phyloP scores from a whole-genome alignment of 2,329 filamentous ascomycete genomes.

The Paecilomyces sp. region DNA sequence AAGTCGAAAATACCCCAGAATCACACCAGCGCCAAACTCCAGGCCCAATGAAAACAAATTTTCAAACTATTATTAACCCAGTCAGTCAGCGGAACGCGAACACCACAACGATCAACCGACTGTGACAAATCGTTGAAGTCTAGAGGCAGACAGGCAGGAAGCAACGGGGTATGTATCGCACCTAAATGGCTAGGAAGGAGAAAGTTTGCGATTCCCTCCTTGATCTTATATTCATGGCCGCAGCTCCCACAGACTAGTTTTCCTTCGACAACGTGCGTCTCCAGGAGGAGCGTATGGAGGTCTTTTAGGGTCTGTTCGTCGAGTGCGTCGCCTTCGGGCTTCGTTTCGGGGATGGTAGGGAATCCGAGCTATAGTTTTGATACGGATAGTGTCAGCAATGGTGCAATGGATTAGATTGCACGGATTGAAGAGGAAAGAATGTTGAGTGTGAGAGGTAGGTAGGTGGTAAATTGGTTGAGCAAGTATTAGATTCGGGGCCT shows the following conservation, averaged over 20 bases:
- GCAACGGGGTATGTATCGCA: slow-evolving; percentile 9
- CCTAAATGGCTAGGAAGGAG: slow-evolving; percentile 84
- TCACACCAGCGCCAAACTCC: background rate
- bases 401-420: background rate
- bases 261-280: slow-evolving; percentile 84
- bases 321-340: slow-evolving; percentile 57
- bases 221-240: slow-evolving; percentile 87
- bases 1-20: background rate
- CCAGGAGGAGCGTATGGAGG: slow-evolving; percentile 72
- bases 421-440: background rate
- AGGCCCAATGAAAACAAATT: background rate
- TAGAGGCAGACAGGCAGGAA: no score
- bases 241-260: slow-evolving; percentile 87
- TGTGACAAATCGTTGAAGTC: background rate
- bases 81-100: background rate
- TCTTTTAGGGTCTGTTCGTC: slow-evolving; percentile 68
- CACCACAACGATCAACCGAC: background rate
- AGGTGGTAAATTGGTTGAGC: background rate
- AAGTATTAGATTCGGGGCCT: background rate
- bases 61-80: background rate
- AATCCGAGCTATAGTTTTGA: slow-evolving; percentile 61
- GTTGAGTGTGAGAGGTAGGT: background rate
- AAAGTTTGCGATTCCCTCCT: slow-evolving; percentile 96
- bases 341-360: slow-evolving; percentile 59
- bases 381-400: slow-evolving; percentile 3